Base-by-base conservation (phyloP, 768 basidiomycete species). In the Agaricus subrufescens region DNA sequence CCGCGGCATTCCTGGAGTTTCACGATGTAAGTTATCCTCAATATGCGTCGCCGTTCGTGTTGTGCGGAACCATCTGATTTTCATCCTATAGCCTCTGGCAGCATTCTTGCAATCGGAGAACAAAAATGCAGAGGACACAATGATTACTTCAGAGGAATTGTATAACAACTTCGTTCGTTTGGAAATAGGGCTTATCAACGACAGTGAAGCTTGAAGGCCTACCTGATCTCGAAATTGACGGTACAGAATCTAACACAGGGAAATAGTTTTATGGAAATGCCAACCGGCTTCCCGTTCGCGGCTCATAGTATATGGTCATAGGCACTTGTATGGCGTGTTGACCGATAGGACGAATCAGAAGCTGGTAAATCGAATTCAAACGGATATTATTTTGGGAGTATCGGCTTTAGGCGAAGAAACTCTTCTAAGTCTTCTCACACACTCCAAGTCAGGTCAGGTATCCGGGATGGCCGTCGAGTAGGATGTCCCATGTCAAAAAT, bases 1-100 rank as follows among this genome's bases (percentile, higher is more conserved):
- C 78, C 50, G 84, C 83, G 49, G 85, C 76, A 1, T 87, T 87
- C 69, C 65, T 87, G 38, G 86, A 87, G 63, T 87, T 87, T 70
- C 86, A 87, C 64, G 78, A 85, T 66, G 82, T 85, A 47, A 54
- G 64, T 61, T 9, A 43, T 52, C 30, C 59, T 46, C 19, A 8
- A 40, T 29, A 23, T 4, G 44, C 9, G n/a, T 51, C 38, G 19
- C 19, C 10, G 63, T 37, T 44, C 14, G 39, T 31, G 55, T 12
- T 52, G 19, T 19, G 19, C 19, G 19, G 58, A 44, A 40, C 46
- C 37, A 29, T 51, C 6, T 7, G 34, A 34, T 34, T 34, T 34
- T 11, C 34, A 34, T 11, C 7, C 9, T 19, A 25, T 60, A 79
- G 79, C 85, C 85, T 6, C 73, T 89, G 51, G 77, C 84, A 1